Conservation (phyloP, 179 eudicot species). For the Gypsophila paniculata region DNA sequence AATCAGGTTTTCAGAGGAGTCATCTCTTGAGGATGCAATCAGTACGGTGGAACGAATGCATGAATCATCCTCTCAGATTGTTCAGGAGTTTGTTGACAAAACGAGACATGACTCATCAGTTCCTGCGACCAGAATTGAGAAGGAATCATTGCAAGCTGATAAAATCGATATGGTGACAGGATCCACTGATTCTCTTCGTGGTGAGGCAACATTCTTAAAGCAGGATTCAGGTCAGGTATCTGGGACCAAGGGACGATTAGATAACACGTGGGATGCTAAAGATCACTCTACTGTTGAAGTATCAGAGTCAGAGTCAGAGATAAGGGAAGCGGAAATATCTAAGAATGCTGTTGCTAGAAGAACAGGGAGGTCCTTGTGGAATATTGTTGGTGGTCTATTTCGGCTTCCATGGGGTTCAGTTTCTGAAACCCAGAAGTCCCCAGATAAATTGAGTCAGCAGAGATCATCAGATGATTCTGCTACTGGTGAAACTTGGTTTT, state of each 20-base stretch:
- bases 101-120: slow-evolving; percentile 48
- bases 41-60: slow-evolving; percentile 58
- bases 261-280: slow-evolving; percentile 56
- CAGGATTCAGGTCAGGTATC: slow-evolving; percentile 36
- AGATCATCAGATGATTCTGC: slow-evolving; percentile 55
- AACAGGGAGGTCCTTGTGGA: slow-evolving; percentile 73
- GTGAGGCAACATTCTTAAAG: slow-evolving; percentile 31
- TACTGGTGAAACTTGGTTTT: slow-evolving; percentile 61
- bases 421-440: slow-evolving; percentile 38
- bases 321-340: slow-evolving; percentile 3
- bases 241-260: slow-evolving; percentile 51
- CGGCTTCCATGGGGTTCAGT: slow-evolving; percentile 52
- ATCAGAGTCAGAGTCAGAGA: slow-evolving; percentile 33
- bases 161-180: slow-evolving; percentile 21
- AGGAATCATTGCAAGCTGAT: slow-evolving; percentile 26
- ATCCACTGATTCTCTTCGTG: slow-evolving; percentile 25
- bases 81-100: slow-evolving; percentile 54
- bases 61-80: slow-evolving; percentile 47
- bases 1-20: slow-evolving; percentile 28
- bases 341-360: slow-evolving; percentile 39
- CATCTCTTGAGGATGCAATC: slow-evolving; percentile 41
- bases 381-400: slow-evolving; percentile 49
- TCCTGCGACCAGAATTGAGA: slow-evolving; percentile 41
- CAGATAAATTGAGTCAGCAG: slow-evolving; percentile 42
- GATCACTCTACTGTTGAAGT: slow-evolving; percentile 40